phyloP scores from a whole-genome alignment of 1,284 basidiomycete genomes.

The Ganoderma lingzhi region DNA sequence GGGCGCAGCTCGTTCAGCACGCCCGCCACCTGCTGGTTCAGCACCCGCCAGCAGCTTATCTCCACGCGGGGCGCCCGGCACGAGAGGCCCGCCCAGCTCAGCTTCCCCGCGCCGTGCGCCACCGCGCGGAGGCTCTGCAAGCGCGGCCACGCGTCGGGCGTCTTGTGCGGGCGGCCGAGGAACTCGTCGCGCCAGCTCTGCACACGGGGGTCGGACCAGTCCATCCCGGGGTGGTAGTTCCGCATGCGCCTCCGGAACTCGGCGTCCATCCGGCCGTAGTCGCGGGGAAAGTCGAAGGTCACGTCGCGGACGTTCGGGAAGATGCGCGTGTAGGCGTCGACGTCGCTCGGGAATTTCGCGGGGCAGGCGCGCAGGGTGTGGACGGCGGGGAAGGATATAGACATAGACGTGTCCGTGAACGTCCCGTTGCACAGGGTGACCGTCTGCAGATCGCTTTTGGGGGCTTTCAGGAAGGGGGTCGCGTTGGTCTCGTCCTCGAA shows the following conservation, averaged over 20 bases:
- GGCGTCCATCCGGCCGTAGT: not conserved
- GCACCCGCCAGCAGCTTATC: not conserved
- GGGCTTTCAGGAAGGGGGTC: not conserved
- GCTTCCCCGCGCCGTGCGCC: not conserved
- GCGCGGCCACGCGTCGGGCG: not conserved
- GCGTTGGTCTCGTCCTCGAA: not conserved
- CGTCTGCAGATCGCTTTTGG: not conserved
- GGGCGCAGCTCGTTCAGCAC: not conserved
- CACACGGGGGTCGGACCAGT: not conserved
- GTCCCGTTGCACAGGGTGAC: not conserved
- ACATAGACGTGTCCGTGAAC: not conserved
- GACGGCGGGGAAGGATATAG: not conserved
- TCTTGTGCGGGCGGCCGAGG: not conserved
- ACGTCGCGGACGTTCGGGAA: not conserved
- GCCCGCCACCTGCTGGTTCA: not conserved
- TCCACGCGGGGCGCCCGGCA: not conserved
- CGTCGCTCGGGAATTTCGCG: not conserved
- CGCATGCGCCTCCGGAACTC: not conserved
- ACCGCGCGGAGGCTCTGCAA: not conserved
- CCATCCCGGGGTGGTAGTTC: not conserved
- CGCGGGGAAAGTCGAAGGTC: not conserved
- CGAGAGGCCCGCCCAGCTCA: constrained; percentile 1
- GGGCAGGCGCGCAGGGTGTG: not conserved
- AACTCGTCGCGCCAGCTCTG: not conserved
- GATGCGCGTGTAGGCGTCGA: not conserved